These are phyloP conservation scores for Rhizopogon sp. DNA, from an alignment of 768 basidiomycete genomes.

Conservation along the genomic window DNA sequence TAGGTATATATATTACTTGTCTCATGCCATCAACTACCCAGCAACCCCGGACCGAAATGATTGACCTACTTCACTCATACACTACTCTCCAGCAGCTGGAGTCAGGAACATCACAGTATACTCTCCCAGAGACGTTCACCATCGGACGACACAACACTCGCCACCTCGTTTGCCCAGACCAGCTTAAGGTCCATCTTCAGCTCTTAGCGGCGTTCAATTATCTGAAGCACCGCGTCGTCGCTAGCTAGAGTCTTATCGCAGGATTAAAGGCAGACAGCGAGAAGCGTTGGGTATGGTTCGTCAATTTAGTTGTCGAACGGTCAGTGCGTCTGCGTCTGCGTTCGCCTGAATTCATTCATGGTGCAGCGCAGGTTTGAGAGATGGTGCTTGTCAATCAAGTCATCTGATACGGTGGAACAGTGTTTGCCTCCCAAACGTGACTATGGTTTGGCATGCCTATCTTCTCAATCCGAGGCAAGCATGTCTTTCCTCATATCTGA, in stretches of 20 bases:
- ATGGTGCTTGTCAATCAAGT: conserved; percentile 21
- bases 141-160: conserved; percentile 4
- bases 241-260: conserved; percentile 9
- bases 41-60: too few species aligned
- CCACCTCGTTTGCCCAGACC: conserved; percentile 16
- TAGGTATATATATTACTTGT: too few species aligned
- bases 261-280: conserved; percentile 21
- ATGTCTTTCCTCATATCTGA: neutral
- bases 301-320: conserved; percentile 33
- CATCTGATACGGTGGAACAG: neutral
- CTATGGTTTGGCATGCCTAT: conserved; percentile 38
- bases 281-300: conserved; percentile 35
- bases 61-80: too few species aligned
- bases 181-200: conserved; percentile 27
- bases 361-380: conserved; percentile 26
- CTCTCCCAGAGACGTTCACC: conserved; percentile 11
- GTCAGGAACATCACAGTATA: too few species aligned
- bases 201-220: conserved; percentile 23
- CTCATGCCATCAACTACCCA: too few species aligned
- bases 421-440: conserved; percentile 32
- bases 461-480: conserved; percentile 32
- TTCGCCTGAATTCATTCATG: neutral
- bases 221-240: conserved; percentile 13
- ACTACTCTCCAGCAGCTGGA: too few species aligned
- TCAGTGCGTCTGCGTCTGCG: conserved; percentile 6